Conservation (phyloP, 2,329 filamentous ascomycete genomes). For the Tricladium varicosporioides region DNA sequence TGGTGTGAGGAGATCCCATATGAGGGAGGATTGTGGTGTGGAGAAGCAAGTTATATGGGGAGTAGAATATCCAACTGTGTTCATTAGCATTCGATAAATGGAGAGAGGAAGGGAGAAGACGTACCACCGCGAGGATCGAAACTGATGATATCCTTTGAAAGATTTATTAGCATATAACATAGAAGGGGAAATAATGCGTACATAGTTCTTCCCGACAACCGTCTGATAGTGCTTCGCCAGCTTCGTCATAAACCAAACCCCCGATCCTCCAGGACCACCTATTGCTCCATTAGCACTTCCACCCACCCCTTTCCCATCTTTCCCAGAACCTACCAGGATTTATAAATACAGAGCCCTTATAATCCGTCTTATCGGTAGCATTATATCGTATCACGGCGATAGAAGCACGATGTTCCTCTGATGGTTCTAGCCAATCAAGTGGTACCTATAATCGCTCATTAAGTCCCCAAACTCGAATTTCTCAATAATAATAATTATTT, state of each 20-base stretch:
- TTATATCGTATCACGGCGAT: conserved; percentile 22
- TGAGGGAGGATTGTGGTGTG: conserved; percentile 1
- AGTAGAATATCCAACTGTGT: conserved; percentile 15
- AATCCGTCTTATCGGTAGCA: conserved; percentile 19
- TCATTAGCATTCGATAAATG: neutral
- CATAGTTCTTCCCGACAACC: conserved; percentile 46
- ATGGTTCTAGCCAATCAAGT: conserved; percentile 24
- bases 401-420: conserved; percentile 13
- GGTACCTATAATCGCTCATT: conserved; percentile 15
- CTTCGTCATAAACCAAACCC: conserved; percentile 29
- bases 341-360: conserved; percentile 22
- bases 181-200: conserved; percentile 22
- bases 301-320: neutral
- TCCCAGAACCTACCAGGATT: conserved; percentile 15
- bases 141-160: conserved; percentile 43
- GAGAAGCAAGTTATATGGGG: conserved; percentile 15
- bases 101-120: neutral
- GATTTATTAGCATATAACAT: neutral
- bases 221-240: conserved; percentile 34
- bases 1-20: conserved; percentile 45
- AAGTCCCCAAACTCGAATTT: neutral
- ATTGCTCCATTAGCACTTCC: neutral
- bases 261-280: conserved; percentile 48
- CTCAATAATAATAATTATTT: neutral
- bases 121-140: conserved; percentile 50